Base-by-base conservation (phyloP, 2,329 filamentous ascomycete species). In the Xylaria sp. region DNA sequence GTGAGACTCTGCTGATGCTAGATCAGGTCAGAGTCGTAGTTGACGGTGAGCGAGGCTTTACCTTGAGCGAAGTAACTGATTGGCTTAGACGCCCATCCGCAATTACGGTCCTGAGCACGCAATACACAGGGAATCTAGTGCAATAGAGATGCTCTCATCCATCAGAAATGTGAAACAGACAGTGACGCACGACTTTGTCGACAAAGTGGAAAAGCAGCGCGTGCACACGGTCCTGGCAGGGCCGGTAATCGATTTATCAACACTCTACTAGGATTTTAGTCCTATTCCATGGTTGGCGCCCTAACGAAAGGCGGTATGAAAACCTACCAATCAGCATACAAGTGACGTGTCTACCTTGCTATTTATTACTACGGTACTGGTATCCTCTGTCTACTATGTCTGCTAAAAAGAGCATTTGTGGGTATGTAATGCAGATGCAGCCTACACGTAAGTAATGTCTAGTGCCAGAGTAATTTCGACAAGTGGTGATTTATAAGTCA, bases 71-170 rank as follows among this genome's bases (percentile, higher is more conserved):
- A 10, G 23, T 66, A 52, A 54, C 65, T 69, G 59, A 67, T 69
- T 69, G 67, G 63, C 25, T 51, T 23, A 34, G 28, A 51, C 1
- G 20, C 20, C 15, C 25, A 13, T 44, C 20, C 28, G 54, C 46
- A 34, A 34, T 50, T 20, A 44, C 34, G 20, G 46, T 31, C 28
- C 10, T 31, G 56, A 68, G 58, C 69, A 71, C 69, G 69, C 69
- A 37, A 71, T 71, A 61, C 34, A 52, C 41, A 23, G 44, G 66
- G 54, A 51, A 58, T 23, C 18, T 69, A 61, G 59, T 66, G 63
- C 37, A 66, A 71, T 69, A 41, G 2, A 13, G 10, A 18, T 34
- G 34, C 31, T 58, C 28, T 9, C 18, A 31, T 46, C 12, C 23
- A 23, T n/a, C 5, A 39, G 48, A 18, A 20, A 46, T 44, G 54